Evolutionary conservation across 306 rosid species (phyloP), one percentile per base, ranked within the genome.

Genomic region (Potentilla sterilis): DNA sequence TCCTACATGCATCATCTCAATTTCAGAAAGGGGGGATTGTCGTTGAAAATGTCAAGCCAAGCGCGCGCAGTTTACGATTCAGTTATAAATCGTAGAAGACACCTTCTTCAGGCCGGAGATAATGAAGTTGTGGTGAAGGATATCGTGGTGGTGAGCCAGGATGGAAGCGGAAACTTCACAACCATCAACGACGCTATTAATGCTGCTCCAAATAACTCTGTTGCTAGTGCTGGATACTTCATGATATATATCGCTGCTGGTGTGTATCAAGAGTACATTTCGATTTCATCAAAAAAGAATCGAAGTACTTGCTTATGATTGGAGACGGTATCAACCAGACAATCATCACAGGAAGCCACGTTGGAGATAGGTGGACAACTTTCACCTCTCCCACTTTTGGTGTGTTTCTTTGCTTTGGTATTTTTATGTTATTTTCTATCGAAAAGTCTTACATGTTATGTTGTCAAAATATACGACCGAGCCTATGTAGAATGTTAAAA

Each of bases 241-340:
- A 40, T 85, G 81, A 78, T 85, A 47, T 78, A 85, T 54, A 63
- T 85, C 64, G 65, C 81, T 2, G 78, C 86, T 1, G 88, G 88
- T 13, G 78, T 79, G 52, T 85, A 85, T 12, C 57, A 76, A 57
- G 88, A 82, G 80, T 79, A 79, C 24, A 78, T 82, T 43, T 61
- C 74, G 1, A 70, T 85, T 35, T 40, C 75, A 13, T 46, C 76
- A 1, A 74, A 82, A 35, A 79, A 85, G 73, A n/a, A n/a, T n/a
- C n/a, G n/a, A 77, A 77, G 73, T 85, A 76, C 21, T 41, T 85
- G 84, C 65, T 85, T 75, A 44, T 85, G 82, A 79, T 77, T 15
- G 88, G 88, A 76, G 88, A 85, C 12, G 88, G 88, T 44, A 82
- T 85, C 47, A 77, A 74, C 13, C 82, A 82, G 72, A 85, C 88